phyloP scores from a whole-genome alignment of 2,329 filamentous ascomycete species.

The Fonsecaea nubica region DNA sequence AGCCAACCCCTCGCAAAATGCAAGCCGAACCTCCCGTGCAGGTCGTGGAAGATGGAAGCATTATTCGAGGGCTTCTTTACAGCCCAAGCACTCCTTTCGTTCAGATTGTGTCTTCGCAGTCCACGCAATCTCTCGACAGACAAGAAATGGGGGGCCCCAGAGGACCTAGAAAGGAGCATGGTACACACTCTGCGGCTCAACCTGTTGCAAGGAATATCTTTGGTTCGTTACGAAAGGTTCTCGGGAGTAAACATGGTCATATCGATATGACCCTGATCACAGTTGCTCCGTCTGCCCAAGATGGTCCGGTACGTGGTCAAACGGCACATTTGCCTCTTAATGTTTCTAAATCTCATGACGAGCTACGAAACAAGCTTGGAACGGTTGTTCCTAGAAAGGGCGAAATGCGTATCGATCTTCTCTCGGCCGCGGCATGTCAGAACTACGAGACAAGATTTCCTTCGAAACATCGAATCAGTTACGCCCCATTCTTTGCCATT shows the following conservation, averaged over 20 bases:
- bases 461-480: slow-evolving; percentile 33
- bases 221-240: slow-evolving; percentile 80
- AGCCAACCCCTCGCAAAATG: slow-evolving; percentile 79
- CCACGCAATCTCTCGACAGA: slow-evolving; percentile 52
- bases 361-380: slow-evolving; percentile 50
- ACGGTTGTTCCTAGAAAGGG: slow-evolving; percentile 47
- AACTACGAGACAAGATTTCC: slow-evolving; percentile 79
- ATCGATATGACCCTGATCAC: slow-evolving; percentile 36
- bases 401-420: slow-evolving; percentile 75
- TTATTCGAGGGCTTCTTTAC: slow-evolving; percentile 85
- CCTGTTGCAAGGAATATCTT: slow-evolving; percentile 86
- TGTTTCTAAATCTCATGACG: slow-evolving; percentile 53
- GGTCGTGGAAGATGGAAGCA: slow-evolving; percentile 66
- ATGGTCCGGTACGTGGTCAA: slow-evolving; percentile 39
- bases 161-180: slow-evolving; percentile 23
- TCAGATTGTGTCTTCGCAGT: slow-evolving; percentile 63
- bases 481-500: slow-evolving; percentile 29
- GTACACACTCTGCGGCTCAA: slow-evolving; percentile 17
- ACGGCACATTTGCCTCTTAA: slow-evolving; percentile 52
- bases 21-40: slow-evolving; percentile 20
- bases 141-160: slow-evolving; percentile 30
- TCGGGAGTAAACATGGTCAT: slow-evolving; percentile 66
- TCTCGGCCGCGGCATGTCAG: slow-evolving; percentile 78
- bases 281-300: slow-evolving; percentile 34
- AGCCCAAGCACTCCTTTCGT: slow-evolving; percentile 84